Percentiles rank a stretch among this genome's conserved stretches.
phyloP scores from a whole-genome alignment of 352 stramenopile species.

The Globisporangium paroecandrum region DNA sequence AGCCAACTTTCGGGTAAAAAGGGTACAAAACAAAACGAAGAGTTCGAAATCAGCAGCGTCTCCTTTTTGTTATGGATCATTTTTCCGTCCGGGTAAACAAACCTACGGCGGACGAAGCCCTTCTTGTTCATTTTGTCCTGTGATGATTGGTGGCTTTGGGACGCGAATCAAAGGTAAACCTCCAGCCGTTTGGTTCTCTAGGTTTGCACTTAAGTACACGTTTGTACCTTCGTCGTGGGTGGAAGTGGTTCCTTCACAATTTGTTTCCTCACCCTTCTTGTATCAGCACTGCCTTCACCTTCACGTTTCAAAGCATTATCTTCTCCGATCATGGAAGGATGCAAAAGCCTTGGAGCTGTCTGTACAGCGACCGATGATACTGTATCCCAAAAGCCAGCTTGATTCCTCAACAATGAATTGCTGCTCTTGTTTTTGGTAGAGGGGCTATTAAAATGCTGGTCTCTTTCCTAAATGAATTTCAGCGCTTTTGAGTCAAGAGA shows the following conservation, averaged over 20 bases:
- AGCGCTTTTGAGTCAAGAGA: neutral
- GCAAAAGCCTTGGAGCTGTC: neutral
- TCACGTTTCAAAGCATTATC: neutral
- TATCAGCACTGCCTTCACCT: neutral
- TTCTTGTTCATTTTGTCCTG: neutral
- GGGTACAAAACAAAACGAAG: neutral
- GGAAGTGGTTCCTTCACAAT: neutral
- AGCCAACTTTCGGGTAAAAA: neutral
- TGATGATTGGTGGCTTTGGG: neutral
- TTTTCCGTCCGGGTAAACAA: neutral
- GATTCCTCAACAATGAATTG: too few species aligned
- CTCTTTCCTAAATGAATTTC: too few species aligned
- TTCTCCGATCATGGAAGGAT: neutral
- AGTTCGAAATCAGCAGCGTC: slow-evolving; percentile 3
- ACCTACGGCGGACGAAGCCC: too few species aligned
- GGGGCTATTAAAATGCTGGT: too few species aligned
- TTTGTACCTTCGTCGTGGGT: neutral
- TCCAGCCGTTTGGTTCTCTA: neutral
- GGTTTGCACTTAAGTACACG: neutral
- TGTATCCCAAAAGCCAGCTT: too few species aligned
- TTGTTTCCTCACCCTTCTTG: neutral
- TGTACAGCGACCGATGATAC: too few species aligned
- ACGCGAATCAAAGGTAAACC: neutral
- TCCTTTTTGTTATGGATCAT: neutral
- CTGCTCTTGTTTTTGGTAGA: neutral